Evolutionary conservation across 768 basidiomycete genomes (phyloP).

Genomic region (Leccinum rimulosum): DNA sequence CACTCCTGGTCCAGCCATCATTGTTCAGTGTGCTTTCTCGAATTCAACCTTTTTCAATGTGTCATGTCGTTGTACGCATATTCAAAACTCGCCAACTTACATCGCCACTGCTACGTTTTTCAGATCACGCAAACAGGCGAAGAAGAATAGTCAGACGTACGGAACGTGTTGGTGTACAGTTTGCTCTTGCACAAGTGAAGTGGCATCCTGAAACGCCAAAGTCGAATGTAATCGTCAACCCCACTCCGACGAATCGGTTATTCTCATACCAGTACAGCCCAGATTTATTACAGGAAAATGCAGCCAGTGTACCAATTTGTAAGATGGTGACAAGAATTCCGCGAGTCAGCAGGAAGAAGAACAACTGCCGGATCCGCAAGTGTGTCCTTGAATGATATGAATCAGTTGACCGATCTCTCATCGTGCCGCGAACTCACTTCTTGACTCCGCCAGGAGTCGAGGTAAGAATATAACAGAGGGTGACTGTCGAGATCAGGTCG

Average conservation of each 20-base stretch:
- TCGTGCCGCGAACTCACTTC: background rate
- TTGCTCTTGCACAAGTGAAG: constrained; percentile 14
- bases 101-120: constrained; percentile 6
- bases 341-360: constrained; percentile 13
- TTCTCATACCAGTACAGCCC: constrained; percentile 11
- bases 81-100: constrained; percentile 1
- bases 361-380: constrained; percentile 8
- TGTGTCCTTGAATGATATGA: constrained; percentile 3
- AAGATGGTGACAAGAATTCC: constrained; percentile 17
- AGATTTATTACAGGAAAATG: background rate
- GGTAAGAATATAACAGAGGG: constrained; percentile 11
- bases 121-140: constrained; percentile 1
- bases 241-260: background rate
- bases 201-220: constrained; percentile 4
- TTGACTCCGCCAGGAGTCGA: constrained; percentile 9
- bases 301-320: constrained; percentile 4
- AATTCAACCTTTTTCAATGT: background rate
- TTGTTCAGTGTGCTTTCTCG: background rate
- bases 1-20: background rate
- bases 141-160: background rate
- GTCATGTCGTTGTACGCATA: background rate
- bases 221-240: background rate
- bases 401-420: background rate
- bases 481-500: constrained; percentile 8
- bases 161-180: constrained; percentile 8